A percentile compares a stretch with the other conserved stretches of the same genome.
phyloP scores from a whole-genome alignment of 139 green algal genomes.

The Diplosphaera chodatii region DNA sequence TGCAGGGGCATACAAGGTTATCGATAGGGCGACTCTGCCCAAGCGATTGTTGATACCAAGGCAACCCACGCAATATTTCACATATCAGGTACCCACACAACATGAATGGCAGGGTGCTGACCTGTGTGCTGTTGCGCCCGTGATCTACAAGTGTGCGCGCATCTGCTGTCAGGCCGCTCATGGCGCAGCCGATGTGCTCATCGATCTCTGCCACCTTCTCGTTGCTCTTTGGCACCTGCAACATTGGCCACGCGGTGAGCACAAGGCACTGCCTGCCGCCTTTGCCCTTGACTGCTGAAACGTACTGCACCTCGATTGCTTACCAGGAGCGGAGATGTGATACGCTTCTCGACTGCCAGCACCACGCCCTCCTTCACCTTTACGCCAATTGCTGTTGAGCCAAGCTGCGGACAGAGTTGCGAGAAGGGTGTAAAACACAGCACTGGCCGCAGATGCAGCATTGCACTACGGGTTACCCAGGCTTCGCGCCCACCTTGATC shows the following conservation, averaged over 20 bases:
- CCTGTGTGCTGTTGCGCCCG: constrained; percentile 85
- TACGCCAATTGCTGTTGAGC: constrained; percentile 96
- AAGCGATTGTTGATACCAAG: no score
- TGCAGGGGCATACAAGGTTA: no score
- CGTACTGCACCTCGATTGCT: no score
- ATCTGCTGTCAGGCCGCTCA: constrained; percentile 95
- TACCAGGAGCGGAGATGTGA: constrained; percentile 93
- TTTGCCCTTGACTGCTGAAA: no score
- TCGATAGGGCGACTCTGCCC: no score
- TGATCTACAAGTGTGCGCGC: constrained; percentile 97
- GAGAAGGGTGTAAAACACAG: background rate
- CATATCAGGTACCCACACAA: no score
- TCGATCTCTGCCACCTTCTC: constrained; percentile 98
- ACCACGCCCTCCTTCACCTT: constrained; percentile 85
- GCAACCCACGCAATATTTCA: no score
- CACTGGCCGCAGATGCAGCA: no score
- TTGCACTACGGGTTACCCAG: no score
- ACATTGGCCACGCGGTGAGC: no score
- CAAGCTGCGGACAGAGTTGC: constrained; percentile 69
- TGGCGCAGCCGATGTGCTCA: constrained; percentile 89
- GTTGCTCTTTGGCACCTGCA: constrained; percentile 86
- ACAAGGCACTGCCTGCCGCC: no score
- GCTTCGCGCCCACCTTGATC: constrained; percentile 94
- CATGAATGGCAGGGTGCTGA: constrained; percentile 20
- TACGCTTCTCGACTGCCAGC: constrained; percentile 94